A percentile compares a stretch with the other conserved stretches of the same genome.
Conservation (phyloP, 148 eudicot genomes). For the Fallopia convolvulus region DNA sequence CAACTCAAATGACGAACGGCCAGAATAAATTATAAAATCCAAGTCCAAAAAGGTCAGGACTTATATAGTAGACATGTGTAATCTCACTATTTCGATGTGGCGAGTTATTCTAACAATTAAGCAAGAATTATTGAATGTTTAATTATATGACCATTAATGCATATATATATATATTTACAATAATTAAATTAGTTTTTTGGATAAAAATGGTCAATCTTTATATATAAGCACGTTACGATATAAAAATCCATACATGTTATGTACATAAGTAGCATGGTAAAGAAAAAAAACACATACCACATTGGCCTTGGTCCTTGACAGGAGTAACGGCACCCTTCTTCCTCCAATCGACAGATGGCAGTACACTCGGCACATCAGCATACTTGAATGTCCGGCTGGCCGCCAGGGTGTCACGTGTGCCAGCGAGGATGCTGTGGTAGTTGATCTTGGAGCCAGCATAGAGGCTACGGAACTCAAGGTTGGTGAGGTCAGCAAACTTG, state of each 20-base stretch:
- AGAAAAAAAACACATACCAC: conserved; percentile 16
- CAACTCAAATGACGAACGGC: too few species aligned
- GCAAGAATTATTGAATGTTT: too few species aligned
- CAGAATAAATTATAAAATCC: too few species aligned
- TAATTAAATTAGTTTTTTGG: too few species aligned
- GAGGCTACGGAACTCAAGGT: conserved; percentile 20
- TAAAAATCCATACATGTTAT: background rate
- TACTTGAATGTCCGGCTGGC: conserved; percentile 18
- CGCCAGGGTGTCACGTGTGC: background rate
- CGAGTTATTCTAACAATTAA: too few species aligned
- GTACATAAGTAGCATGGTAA: background rate
- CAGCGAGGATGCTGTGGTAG: conserved; percentile 20
- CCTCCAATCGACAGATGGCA: conserved; percentile 31
- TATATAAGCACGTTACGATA: background rate
- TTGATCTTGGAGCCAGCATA: conserved; percentile 22
- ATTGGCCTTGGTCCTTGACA: conserved; percentile 24
- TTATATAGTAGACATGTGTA: too few species aligned
- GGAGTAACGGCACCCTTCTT: conserved; percentile 26
- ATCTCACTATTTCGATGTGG: too few species aligned
- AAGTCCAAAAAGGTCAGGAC: too few species aligned
- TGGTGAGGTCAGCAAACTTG: conserved; percentile 30
- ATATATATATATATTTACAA: too few species aligned
- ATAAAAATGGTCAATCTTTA: too few species aligned
- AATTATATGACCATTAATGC: too few species aligned
- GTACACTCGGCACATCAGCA: conserved; percentile 17